phyloP scores from a whole-genome alignment of 2,329 filamentous ascomycete genomes.

The Emmonsiellopsis sp. region DNA sequence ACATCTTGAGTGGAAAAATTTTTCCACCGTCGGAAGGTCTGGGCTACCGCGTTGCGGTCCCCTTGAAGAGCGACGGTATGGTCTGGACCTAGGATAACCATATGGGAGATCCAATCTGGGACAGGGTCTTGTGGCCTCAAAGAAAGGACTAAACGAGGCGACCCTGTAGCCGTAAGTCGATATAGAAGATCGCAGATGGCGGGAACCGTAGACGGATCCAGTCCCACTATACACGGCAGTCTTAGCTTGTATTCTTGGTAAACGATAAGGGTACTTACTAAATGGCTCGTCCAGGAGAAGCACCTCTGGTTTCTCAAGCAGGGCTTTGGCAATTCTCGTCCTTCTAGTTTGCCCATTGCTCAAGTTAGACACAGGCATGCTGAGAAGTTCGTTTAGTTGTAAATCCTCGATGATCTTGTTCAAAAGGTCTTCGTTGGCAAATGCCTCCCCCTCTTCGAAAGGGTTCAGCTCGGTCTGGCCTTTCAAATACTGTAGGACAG shows the following conservation, averaged over 20 bases:
- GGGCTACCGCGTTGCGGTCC: slow-evolving; percentile 52
- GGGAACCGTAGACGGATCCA: slow-evolving; percentile 74
- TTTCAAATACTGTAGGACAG: slow-evolving; percentile 67
- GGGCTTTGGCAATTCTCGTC: slow-evolving; percentile 76
- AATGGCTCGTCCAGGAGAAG: slow-evolving; percentile 88
- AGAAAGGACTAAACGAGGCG: slow-evolving; percentile 66
- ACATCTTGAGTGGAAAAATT: slow-evolving; percentile 7
- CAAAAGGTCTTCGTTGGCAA: slow-evolving; percentile 45
- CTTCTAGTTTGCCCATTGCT: slow-evolving; percentile 89
- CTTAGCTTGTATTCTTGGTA: slow-evolving; percentile 4
- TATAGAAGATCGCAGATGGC: slow-evolving; percentile 63
- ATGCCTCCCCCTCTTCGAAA: slow-evolving; percentile 36
- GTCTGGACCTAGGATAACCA: slow-evolving; percentile 62
- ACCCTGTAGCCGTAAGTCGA: slow-evolving; percentile 55
- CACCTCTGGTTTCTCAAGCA: slow-evolving; percentile 70
- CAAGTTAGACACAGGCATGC: slow-evolving; percentile 78
- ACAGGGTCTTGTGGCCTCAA: slow-evolving; percentile 77
- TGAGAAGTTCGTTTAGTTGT: slow-evolving; percentile 57
- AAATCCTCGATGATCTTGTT: slow-evolving; percentile 60
- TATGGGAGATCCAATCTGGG: slow-evolving; percentile 82
- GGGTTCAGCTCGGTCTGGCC: slow-evolving; percentile 80
- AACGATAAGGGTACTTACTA: slow-evolving; percentile 37
- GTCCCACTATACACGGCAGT: slow-evolving; percentile 51
- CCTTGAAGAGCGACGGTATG: slow-evolving; percentile 60
- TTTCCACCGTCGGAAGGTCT: slow-evolving; percentile 22